Evolutionary conservation across 257 asterid species (phyloP).

Genomic region (Lycium ferocissimum): DNA sequence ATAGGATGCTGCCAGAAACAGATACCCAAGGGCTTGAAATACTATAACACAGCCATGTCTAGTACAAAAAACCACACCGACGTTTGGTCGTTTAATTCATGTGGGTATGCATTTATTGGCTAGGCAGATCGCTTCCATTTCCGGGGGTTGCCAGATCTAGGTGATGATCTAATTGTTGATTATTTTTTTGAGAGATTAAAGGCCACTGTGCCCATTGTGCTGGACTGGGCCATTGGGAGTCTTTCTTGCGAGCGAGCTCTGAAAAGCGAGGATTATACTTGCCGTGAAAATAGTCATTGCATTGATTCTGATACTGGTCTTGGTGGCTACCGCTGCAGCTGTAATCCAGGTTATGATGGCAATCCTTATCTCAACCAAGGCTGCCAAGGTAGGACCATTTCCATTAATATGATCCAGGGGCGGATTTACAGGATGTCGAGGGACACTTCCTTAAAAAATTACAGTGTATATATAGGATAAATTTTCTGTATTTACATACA

Average conservation of each 20-base stretch:
- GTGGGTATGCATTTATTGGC: conserved; percentile 37
- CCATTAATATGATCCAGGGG: too few relatives aligned
- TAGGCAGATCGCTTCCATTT: conserved; percentile 30
- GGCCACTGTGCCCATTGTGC: conserved; percentile 24
- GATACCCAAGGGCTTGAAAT: conserved; percentile 25
- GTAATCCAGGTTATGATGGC: conserved; percentile 9
- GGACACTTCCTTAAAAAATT: too few relatives aligned
- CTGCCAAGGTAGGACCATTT: conserved; percentile 49
- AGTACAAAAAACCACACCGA: conserved; percentile 21
- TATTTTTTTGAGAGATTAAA: not conserved
- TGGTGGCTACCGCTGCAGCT: conserved; percentile 24
- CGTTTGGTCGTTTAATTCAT: conserved; percentile 26
- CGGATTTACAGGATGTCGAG: too few relatives aligned
- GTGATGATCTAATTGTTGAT: too few relatives aligned
- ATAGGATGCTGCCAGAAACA: conserved; percentile 33
- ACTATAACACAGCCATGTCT: not conserved
- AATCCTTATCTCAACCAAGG: conserved; percentile 41
- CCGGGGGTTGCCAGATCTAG: conserved; percentile 15
- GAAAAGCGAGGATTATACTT: too few relatives aligned
- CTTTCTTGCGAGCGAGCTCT: too few relatives aligned
- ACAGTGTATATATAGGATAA: too few relatives aligned
- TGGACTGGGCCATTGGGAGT: not conserved
- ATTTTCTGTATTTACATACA: too few relatives aligned
- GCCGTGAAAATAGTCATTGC: too few relatives aligned
- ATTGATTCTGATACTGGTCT: not conserved